These are phyloP conservation scores for Debaryomyces hansenii DNA, from an alignment of 805 yeast species.

Conservation along the genomic window DNA sequence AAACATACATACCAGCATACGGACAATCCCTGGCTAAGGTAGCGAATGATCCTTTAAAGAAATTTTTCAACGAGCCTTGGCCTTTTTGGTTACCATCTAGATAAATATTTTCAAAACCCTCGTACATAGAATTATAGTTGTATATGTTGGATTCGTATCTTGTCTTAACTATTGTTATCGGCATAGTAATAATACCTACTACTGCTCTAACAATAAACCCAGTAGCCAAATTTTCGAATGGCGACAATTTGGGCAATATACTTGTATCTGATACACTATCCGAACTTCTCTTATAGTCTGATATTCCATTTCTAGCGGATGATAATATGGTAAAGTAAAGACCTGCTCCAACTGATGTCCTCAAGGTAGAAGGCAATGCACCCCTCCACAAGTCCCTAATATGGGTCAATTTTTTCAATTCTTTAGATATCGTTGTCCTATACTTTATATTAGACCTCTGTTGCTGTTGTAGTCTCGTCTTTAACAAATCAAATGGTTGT, in stretches of 20 bases:
- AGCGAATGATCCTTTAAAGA: slow-evolving; percentile 84
- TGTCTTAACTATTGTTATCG: slow-evolving; percentile 86
- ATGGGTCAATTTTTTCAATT: slow-evolving; percentile 42
- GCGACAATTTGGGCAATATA: slow-evolving; percentile 68
- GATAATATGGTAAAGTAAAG: slow-evolving; percentile 77
- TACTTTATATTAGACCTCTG: slow-evolving; percentile 17
- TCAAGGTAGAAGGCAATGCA: slow-evolving; percentile 82
- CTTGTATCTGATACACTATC: slow-evolving; percentile 5
- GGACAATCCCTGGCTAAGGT: slow-evolving; percentile 93
- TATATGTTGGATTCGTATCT: slow-evolving; percentile 83
- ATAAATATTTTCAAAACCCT: slow-evolving; percentile 61
- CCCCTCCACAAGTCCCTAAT: slow-evolving; percentile 82
- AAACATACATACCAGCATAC: slow-evolving; percentile 88
- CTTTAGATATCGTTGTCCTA: slow-evolving; percentile 35
- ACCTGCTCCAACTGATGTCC: slow-evolving; percentile 91
- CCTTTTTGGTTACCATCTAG: slow-evolving; percentile 14
- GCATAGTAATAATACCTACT: slow-evolving; percentile 91
- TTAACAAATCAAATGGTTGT: slow-evolving; percentile 87
- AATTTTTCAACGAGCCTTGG: slow-evolving; percentile 54
- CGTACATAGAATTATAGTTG: slow-evolving; percentile 60
- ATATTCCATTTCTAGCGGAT: slow-evolving; percentile 52
- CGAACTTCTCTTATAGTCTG: slow-evolving; percentile 23
- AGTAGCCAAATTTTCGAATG: slow-evolving; percentile 64
- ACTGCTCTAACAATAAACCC: slow-evolving; percentile 79
- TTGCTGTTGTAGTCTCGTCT: slow-evolving; percentile 73